Conservation (phyloP, 768 basidiomycete genomes). For the Epithele typhae region DNA sequence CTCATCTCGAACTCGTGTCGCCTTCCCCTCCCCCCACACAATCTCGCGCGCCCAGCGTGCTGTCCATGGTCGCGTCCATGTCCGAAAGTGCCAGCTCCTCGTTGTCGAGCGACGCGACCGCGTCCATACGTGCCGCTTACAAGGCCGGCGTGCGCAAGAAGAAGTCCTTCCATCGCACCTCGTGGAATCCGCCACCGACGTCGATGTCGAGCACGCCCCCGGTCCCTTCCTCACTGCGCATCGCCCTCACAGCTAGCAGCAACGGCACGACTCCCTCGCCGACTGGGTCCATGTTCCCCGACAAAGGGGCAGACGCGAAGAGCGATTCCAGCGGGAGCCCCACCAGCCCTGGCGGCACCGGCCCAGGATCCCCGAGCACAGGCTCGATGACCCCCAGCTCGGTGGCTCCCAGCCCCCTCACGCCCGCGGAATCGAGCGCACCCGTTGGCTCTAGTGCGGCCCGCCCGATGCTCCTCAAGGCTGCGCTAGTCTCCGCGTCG, state of each 20-base stretch:
- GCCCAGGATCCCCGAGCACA: too few species aligned
- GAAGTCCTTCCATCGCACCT: slow-evolving; percentile 44
- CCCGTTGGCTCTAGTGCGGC: not conserved
- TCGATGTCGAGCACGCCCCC: slow-evolving; percentile 1
- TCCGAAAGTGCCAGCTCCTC: slow-evolving; percentile 14
- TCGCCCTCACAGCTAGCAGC: too few species aligned
- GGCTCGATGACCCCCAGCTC: slow-evolving; percentile 7
- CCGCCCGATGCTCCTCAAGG: slow-evolving; percentile 3
- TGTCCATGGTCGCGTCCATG: slow-evolving; percentile 17
- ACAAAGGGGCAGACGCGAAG: too few species aligned
- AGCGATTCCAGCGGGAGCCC: too few species aligned
- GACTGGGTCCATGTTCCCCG: too few species aligned
- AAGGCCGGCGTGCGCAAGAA: slow-evolving; percentile 44
- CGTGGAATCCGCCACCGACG: slow-evolving; percentile 36
- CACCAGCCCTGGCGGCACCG: too few species aligned
- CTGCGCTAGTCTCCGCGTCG: slow-evolving; percentile 10
- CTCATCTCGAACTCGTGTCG: slow-evolving; percentile 7
- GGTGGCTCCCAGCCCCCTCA: slow-evolving; percentile 13
- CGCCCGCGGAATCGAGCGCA: slow-evolving; percentile 1
- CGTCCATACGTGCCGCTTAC: slow-evolving; percentile 51
- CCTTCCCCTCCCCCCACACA: slow-evolving; percentile 6
- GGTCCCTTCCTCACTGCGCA: not conserved
- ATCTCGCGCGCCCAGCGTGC: slow-evolving; percentile 2
- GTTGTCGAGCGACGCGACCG: slow-evolving; percentile 24
- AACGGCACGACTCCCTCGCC: too few species aligned